Evolutionary conservation across 495 filamentous ascomycete species (phyloP).

Genomic region (Neurospora sp.): DNA sequence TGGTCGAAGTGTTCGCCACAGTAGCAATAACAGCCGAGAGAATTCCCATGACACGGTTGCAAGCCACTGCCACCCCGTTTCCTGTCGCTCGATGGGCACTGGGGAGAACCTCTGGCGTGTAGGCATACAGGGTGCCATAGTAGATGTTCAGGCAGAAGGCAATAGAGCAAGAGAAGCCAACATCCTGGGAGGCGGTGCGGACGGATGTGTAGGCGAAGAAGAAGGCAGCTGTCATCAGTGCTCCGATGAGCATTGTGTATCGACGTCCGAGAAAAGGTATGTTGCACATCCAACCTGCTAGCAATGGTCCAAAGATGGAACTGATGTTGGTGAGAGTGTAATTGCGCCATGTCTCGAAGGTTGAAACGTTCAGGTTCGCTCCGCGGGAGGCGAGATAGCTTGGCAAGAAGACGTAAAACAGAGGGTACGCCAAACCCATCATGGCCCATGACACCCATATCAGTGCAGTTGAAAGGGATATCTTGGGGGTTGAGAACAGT

Average conservation of each 20-base stretch:
- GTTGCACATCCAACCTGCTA: constrained; percentile 56
- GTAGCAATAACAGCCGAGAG: constrained; percentile 56
- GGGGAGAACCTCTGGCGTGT: constrained; percentile 50
- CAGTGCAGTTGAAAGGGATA: constrained; percentile 50
- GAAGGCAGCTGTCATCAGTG: constrained; percentile 51
- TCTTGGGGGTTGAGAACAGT: constrained; percentile 50
- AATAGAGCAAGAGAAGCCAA: constrained; percentile 57
- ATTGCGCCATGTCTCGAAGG: constrained; percentile 58
- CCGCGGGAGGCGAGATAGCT: constrained; percentile 32
- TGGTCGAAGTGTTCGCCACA: constrained; percentile 45
- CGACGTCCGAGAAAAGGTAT: constrained; percentile 45
- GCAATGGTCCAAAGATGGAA: constrained; percentile 53
- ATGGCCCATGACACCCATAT: constrained; percentile 64
- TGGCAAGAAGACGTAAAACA: constrained; percentile 60
- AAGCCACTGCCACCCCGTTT: constrained; percentile 57
- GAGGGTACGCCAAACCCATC: constrained; percentile 57
- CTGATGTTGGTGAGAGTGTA: constrained; percentile 58
- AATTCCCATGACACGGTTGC: constrained; percentile 66
- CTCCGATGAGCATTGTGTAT: constrained; percentile 58
- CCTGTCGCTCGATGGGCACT: constrained; percentile 61
- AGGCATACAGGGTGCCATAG: constrained; percentile 62
- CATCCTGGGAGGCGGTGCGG: constrained; percentile 45
- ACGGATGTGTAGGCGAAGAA: constrained; percentile 63
- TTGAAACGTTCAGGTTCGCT: constrained; percentile 23
- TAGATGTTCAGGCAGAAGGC: constrained; percentile 61